These are phyloP conservation scores for Rhizopus stolonifer DNA, from an alignment of 371 early-diverging fungal genomes.

Conservation along the genomic window DNA sequence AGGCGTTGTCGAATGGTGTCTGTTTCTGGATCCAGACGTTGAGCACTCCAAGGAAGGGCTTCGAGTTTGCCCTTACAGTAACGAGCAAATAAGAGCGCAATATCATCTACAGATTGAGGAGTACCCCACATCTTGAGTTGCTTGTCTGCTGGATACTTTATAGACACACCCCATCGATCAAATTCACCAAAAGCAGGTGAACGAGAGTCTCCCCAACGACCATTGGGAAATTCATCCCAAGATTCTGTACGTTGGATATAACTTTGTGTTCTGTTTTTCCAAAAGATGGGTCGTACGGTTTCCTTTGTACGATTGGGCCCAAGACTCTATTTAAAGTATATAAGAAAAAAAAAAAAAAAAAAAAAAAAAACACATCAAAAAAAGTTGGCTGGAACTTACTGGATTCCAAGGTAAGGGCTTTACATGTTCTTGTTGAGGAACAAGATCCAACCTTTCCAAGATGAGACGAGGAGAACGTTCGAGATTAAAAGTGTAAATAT, in stretches of 20 bases:
- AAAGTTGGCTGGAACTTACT: too few species aligned
- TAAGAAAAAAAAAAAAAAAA: not conserved
- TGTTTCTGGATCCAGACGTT: slow-evolving; percentile 82
- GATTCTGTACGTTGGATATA: slow-evolving; percentile 92
- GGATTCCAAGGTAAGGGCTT: slow-evolving; percentile 95
- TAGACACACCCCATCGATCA: slow-evolving; percentile 83
- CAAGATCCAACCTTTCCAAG: slow-evolving; percentile 78
- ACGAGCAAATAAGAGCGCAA: slow-evolving; percentile 73
- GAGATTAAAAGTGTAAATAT: slow-evolving; percentile 90
- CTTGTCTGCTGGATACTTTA: slow-evolving; percentile 68
- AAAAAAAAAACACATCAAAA: too few species aligned
- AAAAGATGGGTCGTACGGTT: slow-evolving; percentile 96
- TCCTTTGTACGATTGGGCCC: slow-evolving; percentile 87
- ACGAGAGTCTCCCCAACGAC: slow-evolving; percentile 96
- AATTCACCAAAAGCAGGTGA: slow-evolving; percentile 94
- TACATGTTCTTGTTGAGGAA: slow-evolving; percentile 73
- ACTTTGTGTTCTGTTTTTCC: slow-evolving; percentile 92
- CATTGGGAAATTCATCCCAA: slow-evolving; percentile 99
- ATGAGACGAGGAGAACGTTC: slow-evolving; percentile 84
- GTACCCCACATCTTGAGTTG: slow-evolving; percentile 77
- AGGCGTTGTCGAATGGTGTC: slow-evolving; percentile 71
- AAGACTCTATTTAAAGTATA: slow-evolving; percentile 42
- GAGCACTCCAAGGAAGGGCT: slow-evolving; percentile 92
- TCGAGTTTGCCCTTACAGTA: slow-evolving; percentile 80
- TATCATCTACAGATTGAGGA: slow-evolving; percentile 68